Conservation (phyloP, 2,329 filamentous ascomycete genomes). For the Monosporascus sp. region DNA sequence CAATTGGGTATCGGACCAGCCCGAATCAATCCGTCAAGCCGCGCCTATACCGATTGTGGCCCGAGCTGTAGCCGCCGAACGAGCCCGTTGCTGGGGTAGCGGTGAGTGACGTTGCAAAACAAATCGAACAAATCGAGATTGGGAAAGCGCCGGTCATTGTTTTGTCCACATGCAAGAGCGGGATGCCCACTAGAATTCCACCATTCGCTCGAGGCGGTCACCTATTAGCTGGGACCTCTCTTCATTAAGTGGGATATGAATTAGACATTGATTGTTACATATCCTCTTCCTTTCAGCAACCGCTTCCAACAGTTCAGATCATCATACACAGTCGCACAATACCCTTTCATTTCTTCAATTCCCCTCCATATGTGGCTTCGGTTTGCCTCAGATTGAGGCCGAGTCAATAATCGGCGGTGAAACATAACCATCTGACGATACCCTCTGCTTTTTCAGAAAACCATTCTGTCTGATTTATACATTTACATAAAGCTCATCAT, state of each 20-base stretch:
- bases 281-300: not conserved
- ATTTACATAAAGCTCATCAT: not conserved
- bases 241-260: conserved; percentile 1
- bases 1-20: no score
- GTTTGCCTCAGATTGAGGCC: not conserved
- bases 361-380: not conserved
- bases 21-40: not conserved
- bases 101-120: conserved; percentile 17
- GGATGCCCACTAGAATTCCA: not conserved
- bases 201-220: not conserved
- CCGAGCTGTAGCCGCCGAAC: conserved; percentile 4
- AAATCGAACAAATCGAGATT: conserved; percentile 17
- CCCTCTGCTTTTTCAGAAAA: conserved; percentile 1
- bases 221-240: not conserved
- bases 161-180: conserved; percentile 18
- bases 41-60: conserved; percentile 4
- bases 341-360: not conserved
- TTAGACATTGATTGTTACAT: not conserved
- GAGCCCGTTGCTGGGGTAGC: conserved; percentile 20
- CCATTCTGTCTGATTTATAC: conserved; percentile 10
- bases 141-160: conserved; percentile 17
- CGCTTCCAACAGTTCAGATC: not conserved
- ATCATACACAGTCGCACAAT: not conserved
- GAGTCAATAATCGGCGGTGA: not conserved
- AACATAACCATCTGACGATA: not conserved